Percentiles rank a stretch among this genome's conserved stretches.
phyloP scores from a whole-genome alignment of 495 filamentous ascomycete genomes.

The Penicillium nucicola region DNA sequence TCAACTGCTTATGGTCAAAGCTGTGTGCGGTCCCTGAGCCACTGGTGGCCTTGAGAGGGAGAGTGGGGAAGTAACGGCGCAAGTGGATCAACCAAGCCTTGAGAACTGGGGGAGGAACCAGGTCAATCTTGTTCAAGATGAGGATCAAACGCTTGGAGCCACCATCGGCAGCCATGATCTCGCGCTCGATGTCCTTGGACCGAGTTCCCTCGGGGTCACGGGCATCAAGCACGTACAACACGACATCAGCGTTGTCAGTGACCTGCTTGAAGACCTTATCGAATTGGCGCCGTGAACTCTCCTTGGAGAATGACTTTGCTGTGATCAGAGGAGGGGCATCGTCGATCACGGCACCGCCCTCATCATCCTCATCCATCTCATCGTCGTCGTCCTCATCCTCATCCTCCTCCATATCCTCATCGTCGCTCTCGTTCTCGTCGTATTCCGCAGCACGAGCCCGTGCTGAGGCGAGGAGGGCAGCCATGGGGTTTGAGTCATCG shows the following conservation, averaged over 20 bases:
- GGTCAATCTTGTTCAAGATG: conserved; percentile 95
- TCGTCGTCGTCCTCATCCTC: conserved; percentile 47
- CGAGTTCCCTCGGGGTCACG: conserved; percentile 89
- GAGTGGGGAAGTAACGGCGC: conserved; percentile 86
- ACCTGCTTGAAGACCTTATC: conserved; percentile 97
- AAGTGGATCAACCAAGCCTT: conserved; percentile 83
- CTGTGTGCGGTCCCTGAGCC: conserved; percentile 81
- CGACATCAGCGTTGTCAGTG: conserved; percentile 82
- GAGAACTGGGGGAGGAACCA: conserved; percentile 76
- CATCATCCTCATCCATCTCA: conserved; percentile 47
- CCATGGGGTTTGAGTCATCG: conserved; percentile 80
- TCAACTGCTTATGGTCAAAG: conserved; percentile 89
- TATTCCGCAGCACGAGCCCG: conserved; percentile 81
- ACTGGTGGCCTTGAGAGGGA: conserved; percentile 83
- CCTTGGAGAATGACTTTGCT: conserved; percentile 45
- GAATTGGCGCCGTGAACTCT: conserved; percentile 79
- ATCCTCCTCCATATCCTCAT: conserved; percentile 54
- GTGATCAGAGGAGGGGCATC: conserved; percentile 27
- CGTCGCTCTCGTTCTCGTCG: conserved; percentile 58
- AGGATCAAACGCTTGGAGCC: conserved; percentile 89
- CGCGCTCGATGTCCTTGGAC: conserved; percentile 84
- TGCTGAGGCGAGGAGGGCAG: conserved; percentile 88
- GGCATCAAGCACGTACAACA: conserved; percentile 93
- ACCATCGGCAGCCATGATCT: conserved; percentile 78
- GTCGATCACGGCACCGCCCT: conserved; percentile 26